phyloP scores from a whole-genome alignment of 768 basidiomycete genomes.

The Arthromyces matolae region DNA sequence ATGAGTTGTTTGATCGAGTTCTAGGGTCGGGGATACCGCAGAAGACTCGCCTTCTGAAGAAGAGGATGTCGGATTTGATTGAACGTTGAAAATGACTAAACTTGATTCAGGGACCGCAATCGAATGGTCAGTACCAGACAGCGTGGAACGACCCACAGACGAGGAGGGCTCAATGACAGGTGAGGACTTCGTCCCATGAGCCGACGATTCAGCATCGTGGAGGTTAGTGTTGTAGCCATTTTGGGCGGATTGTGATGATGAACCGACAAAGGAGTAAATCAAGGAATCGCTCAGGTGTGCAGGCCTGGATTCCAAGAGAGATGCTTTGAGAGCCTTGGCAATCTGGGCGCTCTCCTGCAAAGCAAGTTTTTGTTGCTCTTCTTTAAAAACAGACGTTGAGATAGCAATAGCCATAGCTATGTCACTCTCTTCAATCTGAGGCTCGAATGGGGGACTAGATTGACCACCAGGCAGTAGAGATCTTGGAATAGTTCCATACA shows the following conservation, averaged over 20 bases:
- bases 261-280: no score
- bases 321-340: conserved; percentile 57
- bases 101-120: no score
- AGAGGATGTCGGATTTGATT: no score
- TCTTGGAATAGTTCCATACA: not conserved
- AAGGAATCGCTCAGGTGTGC: no score
- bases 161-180: no score
- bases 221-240: not conserved
- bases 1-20: no score
- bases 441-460: conserved; percentile 12
- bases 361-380: conserved; percentile 31
- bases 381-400: conserved; percentile 43
- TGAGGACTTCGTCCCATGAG: conserved; percentile 19
- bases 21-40: no score
- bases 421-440: conserved; percentile 34
- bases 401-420: conserved; percentile 45
- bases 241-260: not conserved
- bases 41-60: no score
- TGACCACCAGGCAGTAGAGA: not conserved
- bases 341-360: conserved; percentile 65
- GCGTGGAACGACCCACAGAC: no score
- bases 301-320: conserved; percentile 24
- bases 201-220: conserved; percentile 13
- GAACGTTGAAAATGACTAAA: no score
- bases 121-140: no score